These are phyloP conservation scores for Euptelea pleiosperma DNA, from an alignment of 164 flowering plant species.

Conservation along the genomic window DNA sequence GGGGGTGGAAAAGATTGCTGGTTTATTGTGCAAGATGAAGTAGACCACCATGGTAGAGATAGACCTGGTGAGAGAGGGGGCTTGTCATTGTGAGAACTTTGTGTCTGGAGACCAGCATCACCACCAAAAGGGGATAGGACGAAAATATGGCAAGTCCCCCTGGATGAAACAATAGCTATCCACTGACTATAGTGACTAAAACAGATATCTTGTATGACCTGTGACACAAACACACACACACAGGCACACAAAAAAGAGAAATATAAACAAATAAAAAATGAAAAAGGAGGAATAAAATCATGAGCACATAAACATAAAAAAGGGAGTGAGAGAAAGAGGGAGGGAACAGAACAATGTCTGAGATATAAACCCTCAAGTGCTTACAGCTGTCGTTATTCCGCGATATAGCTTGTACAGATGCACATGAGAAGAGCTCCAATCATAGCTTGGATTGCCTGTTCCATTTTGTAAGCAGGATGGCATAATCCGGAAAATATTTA, in stretches of 20 bases:
- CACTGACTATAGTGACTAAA: slow-evolving; percentile 92
- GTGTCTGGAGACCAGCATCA: slow-evolving; percentile 65
- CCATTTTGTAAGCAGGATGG: slow-evolving; percentile 54
- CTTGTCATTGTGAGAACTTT: slow-evolving; percentile 45
- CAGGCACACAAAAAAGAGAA: no score
- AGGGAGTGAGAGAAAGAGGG: neutral
- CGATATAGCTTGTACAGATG: slow-evolving; percentile 97
- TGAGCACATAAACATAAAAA: slow-evolving; percentile 8
- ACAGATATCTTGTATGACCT: slow-evolving; percentile 98
- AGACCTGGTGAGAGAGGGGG: slow-evolving; percentile 43
- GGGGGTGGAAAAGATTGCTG: slow-evolving; percentile 62
- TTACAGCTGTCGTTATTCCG: slow-evolving; percentile 91
- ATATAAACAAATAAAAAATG: no score
- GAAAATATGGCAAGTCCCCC: slow-evolving; percentile 90
- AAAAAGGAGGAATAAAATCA: no score
- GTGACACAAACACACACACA: no score
- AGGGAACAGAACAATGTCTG: neutral
- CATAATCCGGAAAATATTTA: slow-evolving; percentile 86
- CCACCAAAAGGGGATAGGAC: slow-evolving; percentile 93
- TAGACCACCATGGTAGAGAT: slow-evolving; percentile 91
- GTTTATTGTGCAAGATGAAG: slow-evolving; percentile 48
- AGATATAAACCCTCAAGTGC: slow-evolving; percentile 17
- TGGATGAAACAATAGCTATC: slow-evolving; percentile 81
- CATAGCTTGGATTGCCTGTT: slow-evolving; percentile 45
- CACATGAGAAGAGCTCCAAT: slow-evolving; percentile 82